phyloP scores from a whole-genome alignment of 257 asterid genomes.

The Striga asiatica region DNA sequence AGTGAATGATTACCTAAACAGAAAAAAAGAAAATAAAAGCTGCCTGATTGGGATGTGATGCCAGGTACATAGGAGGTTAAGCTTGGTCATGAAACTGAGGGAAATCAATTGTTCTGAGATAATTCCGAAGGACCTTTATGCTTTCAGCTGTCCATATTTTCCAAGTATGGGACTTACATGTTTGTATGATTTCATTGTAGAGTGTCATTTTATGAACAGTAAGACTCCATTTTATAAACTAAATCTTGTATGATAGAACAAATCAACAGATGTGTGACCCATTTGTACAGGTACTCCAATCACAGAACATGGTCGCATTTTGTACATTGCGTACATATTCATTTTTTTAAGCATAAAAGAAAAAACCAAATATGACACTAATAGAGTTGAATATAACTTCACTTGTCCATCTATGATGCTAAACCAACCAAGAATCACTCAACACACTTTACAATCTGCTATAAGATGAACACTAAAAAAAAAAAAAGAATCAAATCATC shows the following conservation, averaged over 20 bases:
- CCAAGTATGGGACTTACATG: too few relatives aligned
- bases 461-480: background rate
- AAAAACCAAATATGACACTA: background rate
- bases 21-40: background rate
- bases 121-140: background rate
- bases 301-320: background rate
- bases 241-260: background rate
- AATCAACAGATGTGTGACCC: background rate
- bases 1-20: background rate
- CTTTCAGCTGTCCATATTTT: background rate
- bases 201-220: background rate
- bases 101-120: background rate
- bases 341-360: too few relatives aligned
- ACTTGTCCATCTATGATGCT: background rate
- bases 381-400: background rate
- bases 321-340: background rate
- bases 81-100: background rate
- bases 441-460: background rate
- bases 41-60: background rate
- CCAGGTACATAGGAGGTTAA: background rate
- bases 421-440: background rate
- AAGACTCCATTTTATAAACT: background rate
- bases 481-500: background rate
- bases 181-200: background rate
- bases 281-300: background rate